phyloP scores from a whole-genome alignment of 2,329 filamentous ascomycete genomes.

The Samsoniella hepiali region DNA sequence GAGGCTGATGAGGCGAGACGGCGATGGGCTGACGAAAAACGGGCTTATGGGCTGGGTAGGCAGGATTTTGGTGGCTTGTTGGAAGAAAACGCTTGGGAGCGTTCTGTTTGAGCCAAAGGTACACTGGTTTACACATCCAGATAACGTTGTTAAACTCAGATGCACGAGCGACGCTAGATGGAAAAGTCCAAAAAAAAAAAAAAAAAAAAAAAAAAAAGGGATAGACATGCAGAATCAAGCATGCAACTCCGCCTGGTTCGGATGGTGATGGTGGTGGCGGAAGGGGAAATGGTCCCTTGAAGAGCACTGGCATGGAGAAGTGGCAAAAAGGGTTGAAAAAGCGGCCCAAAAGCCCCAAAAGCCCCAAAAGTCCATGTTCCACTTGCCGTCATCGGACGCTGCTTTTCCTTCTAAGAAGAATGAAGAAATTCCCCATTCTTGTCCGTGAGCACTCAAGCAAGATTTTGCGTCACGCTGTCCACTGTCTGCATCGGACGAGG shows the following conservation, averaged over 20 bases:
- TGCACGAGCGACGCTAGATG: background rate
- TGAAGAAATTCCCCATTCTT: too few relatives aligned
- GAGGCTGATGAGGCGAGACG: too few relatives aligned
- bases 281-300: background rate
- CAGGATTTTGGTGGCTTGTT: background rate
- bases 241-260: background rate
- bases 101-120: background rate
- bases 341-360: background rate
- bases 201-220: background rate
- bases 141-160: background rate
- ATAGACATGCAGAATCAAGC: too few relatives aligned
- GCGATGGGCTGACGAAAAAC: background rate
- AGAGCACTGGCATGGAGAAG: slow-evolving; percentile 6
- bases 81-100: background rate
- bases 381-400: too few relatives aligned
- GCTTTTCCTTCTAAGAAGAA: too few relatives aligned
- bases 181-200: background rate
- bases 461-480: too few relatives aligned
- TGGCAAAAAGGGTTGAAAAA: background rate
- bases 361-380: too few relatives aligned
- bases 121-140: background rate
- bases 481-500: too few relatives aligned
- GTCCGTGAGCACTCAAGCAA: too few relatives aligned
- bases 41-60: background rate
- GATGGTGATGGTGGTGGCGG: background rate